These are phyloP conservation scores for Cystobasidium sp. DNA, from an alignment of 1,284 basidiomycete genomes.

Conservation along the genomic window DNA sequence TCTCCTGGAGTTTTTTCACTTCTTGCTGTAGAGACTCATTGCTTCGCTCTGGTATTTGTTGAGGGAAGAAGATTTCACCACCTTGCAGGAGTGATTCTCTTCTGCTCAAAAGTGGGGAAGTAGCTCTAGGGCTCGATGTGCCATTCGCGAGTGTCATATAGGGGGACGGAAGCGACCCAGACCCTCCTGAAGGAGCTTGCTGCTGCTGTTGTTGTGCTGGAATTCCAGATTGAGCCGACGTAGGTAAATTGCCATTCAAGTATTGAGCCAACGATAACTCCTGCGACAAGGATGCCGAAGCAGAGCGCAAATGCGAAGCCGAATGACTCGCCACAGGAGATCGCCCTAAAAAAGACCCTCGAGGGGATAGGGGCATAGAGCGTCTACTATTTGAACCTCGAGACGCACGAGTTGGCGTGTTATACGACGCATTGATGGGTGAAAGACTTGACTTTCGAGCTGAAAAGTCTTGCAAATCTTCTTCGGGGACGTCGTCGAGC, in stretches of 20 bases:
- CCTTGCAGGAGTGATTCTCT: slow-evolving; percentile 31
- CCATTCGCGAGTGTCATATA: slow-evolving; percentile 48
- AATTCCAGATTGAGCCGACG: slow-evolving; percentile 4
- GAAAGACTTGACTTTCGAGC: slow-evolving; percentile 18
- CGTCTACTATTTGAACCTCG: slow-evolving; percentile 9
- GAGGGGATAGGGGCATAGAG: slow-evolving; percentile 37
- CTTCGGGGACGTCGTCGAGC: slow-evolving; percentile 42
- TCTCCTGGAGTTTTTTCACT: slow-evolving; percentile 83
- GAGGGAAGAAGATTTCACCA: slow-evolving; percentile 20
- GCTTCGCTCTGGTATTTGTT: slow-evolving; percentile 49
- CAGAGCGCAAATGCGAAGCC: slow-evolving; percentile 60
- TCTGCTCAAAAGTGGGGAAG: slow-evolving; percentile 21
- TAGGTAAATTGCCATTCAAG: slow-evolving; percentile 53
- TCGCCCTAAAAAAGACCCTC: slow-evolving; percentile 44
- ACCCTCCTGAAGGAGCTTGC: slow-evolving; percentile 39
- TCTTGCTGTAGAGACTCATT: slow-evolving; percentile 80
- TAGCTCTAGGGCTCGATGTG: slow-evolving; percentile 48
- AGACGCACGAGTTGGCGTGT: slow-evolving; percentile 26
- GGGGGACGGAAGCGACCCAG: slow-evolving; percentile 3
- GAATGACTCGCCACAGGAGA: slow-evolving; percentile 40
- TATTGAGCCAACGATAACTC: slow-evolving; percentile 87
- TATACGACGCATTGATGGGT: slow-evolving; percentile 6
- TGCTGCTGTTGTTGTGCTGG: slow-evolving; percentile 25
- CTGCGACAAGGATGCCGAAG: slow-evolving; percentile 90
- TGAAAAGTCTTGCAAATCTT: slow-evolving; percentile 22